These are phyloP conservation scores for Tubosaeta sp. DNA, from an alignment of 768 basidiomycete genomes.

Conservation along the genomic window DNA sequence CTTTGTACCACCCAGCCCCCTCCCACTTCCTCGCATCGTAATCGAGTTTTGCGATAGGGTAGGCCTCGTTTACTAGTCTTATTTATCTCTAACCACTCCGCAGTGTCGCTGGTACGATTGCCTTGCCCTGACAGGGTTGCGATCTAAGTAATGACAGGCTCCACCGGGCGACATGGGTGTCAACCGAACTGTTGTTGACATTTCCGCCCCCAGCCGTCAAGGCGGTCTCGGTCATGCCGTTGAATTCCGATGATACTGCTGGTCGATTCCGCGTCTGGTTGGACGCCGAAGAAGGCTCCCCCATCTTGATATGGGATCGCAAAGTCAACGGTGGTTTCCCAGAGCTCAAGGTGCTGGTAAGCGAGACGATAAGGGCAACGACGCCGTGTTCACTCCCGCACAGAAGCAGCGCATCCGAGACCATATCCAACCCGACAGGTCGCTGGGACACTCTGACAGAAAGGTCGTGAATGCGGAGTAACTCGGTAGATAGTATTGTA, in stretches of 20 bases:
- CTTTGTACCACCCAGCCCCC: constrained; percentile 51
- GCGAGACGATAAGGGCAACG: constrained; percentile 22
- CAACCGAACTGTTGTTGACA: constrained; percentile 87
- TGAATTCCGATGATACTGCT: constrained; percentile 75
- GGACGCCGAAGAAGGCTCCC: constrained; percentile 31
- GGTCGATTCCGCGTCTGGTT: constrained; percentile 94
- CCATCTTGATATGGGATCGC: constrained; percentile 77
- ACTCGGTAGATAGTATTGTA: neutral
- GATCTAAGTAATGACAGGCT: constrained; percentile 49
- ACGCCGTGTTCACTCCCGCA: constrained; percentile 3
- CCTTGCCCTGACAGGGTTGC: neutral
- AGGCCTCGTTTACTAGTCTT: constrained; percentile 23
- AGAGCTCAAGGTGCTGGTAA: constrained; percentile 78
- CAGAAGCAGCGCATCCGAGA: constrained; percentile 92
- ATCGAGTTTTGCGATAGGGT: constrained; percentile 95
- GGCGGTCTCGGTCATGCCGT: constrained; percentile 67
- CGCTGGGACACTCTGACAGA: constrained; percentile 86
- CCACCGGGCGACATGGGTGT: constrained; percentile 90
- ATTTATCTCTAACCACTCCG: constrained; percentile 6
- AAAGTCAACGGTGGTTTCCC: constrained; percentile 91
- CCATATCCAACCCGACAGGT: constrained; percentile 71
- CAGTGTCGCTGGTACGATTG: constrained; percentile 78
- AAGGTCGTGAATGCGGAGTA: constrained; percentile 23
- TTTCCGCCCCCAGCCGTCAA: constrained; percentile 76
- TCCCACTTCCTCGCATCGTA: constrained; percentile 53